Conservation (phyloP, 495 filamentous ascomycete genomes). For the Aspergillus indologenus region DNA sequence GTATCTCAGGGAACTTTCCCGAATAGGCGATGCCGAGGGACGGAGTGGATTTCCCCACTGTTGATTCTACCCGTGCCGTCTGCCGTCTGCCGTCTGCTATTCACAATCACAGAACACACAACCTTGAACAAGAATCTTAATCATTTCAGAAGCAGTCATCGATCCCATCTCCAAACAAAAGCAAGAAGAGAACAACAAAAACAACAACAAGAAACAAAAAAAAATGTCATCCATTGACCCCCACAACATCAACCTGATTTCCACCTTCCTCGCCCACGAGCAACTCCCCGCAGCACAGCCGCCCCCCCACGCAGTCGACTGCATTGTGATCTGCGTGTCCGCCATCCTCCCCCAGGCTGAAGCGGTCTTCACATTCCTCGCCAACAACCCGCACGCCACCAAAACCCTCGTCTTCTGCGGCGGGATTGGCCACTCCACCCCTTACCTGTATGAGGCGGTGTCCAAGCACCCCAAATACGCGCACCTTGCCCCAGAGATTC, state of each 20-base stretch:
- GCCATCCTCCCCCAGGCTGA: constrained; percentile 23
- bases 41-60: no score
- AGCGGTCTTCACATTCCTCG: constrained; percentile 16
- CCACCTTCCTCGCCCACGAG: constrained; percentile 24
- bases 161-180: no score
- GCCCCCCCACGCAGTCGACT: constrained; percentile 15
- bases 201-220: no score
- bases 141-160: no score
- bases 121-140: no score
- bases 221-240: not conserved
- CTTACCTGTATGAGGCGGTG: constrained; percentile 32
- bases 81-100: no score
- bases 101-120: no score
- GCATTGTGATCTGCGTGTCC: constrained; percentile 31
- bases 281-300: constrained; percentile 9
- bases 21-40: no score
- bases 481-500: constrained; percentile 16
- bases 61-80: no score
- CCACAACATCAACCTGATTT: constrained; percentile 25
- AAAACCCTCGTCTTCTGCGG: constrained; percentile 36
- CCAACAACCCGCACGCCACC: constrained; percentile 19
- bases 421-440: constrained; percentile 38
- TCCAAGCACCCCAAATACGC: constrained; percentile 23
- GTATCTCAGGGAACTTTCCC: no score
- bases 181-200: no score